Conservation (phyloP, 2,329 filamentous ascomycete genomes). For the Phoma sp. region DNA sequence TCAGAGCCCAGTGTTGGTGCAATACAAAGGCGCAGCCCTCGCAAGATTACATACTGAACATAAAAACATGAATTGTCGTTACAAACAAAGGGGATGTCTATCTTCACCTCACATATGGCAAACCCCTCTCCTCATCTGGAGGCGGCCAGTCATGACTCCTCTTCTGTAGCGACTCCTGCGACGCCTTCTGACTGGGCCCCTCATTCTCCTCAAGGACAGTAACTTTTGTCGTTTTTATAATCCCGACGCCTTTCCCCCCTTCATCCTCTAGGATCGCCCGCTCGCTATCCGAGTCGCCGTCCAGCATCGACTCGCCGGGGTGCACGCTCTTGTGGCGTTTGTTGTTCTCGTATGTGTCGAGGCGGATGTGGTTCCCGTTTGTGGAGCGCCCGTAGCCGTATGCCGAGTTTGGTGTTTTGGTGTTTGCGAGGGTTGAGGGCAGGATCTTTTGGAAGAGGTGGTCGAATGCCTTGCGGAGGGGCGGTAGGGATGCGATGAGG, state of each 20-base stretch:
- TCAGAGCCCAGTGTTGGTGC: too few relatives aligned
- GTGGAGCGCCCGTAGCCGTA: conserved; percentile 21
- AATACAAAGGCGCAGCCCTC: neutral
- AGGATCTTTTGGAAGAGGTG: conserved; percentile 25
- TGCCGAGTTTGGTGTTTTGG: conserved; percentile 13
- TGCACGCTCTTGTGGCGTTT: conserved; percentile 10
- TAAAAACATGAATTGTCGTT: neutral
- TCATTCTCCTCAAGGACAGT: conserved; percentile 20
- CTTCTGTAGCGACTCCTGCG: conserved; percentile 12
- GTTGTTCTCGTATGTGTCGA: conserved; percentile 19
- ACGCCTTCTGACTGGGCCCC: conserved; percentile 4
- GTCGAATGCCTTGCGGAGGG: conserved; percentile 36
- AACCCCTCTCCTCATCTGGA: conserved; percentile 8
- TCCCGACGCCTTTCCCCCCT: conserved; percentile 27
- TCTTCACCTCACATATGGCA: neutral
- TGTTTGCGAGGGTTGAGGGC: conserved; percentile 20
- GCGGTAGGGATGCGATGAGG: conserved; percentile 31
- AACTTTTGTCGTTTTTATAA: conserved; percentile 35
- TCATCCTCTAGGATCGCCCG: conserved; percentile 33
- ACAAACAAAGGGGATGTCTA: neutral
- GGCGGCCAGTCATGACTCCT: conserved; percentile 17
- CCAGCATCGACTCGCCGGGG: conserved; percentile 29
- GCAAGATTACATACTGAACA: neutral
- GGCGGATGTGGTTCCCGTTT: conserved; percentile 18
- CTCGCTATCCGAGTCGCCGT: conserved; percentile 36